Evolutionary conservation across 768 basidiomycete species (phyloP), one percentile per base, ranked within the genome.

Genomic region (Tulasnella sp.): DNA sequence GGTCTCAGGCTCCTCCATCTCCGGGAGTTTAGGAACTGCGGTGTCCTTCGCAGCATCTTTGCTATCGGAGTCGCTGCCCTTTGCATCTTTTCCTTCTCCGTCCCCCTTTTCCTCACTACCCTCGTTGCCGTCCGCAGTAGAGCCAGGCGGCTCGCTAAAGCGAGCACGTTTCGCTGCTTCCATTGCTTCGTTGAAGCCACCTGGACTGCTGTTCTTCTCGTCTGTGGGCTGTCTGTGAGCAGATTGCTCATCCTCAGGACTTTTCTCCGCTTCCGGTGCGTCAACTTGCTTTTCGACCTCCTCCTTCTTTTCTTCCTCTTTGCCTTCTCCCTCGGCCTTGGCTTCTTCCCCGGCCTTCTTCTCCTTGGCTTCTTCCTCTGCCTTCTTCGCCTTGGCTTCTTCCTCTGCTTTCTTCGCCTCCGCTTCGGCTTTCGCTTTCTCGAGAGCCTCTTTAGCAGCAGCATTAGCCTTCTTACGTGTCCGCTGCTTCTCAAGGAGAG

Each of bases 1-100:
- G 46, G 74, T 9, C 46, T 75, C 51, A n/a, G 39, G 39, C 55
- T 75, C 46, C 48, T 57, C 55, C 18, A 57, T 32, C 74, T 75
- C 74, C 18, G 5, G 10, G 15, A 44, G 0, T 0, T 18, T 6
- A 40, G 39, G 37, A 2, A 20, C 15, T 72, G 9, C 26, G 70
- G 26, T 39, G 42, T 72, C 71, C 39, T 39, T 72, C 20, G 18
- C 39, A 51, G 35, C 74, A 55, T 48, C 74, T 48, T 48, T 16
- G 44, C 55, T 55, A n/a, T 55, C 18, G 20, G 55, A 40, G 23
- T 75, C 35, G 35, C 46, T 55, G 42, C 55, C 71, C 39, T 72
- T 46, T 39, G 37, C 71, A 40, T 72, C 71, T 72, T 46, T 39
- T 26, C 37, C 35, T 35, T 35, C 35, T 35, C 35, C 71, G 13